Base-by-base conservation (phyloP, 345 rosid genomes). In the Kernera saxatilis region DNA sequence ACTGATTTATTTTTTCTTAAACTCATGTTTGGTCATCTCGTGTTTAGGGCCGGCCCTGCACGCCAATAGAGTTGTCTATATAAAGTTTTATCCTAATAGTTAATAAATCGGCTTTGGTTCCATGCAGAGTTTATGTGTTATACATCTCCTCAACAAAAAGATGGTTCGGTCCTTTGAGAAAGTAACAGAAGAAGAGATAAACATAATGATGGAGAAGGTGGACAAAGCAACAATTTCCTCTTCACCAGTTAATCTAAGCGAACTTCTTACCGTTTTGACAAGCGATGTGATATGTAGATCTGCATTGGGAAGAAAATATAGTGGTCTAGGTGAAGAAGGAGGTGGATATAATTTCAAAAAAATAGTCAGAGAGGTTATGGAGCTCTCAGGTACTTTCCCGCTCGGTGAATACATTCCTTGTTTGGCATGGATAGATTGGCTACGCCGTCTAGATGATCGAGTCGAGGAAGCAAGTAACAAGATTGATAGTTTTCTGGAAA, bases 401-500 rank as follows among this genome's bases (percentile, higher is more conserved):
- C 33, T 81, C 0, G 84, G 87, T 14, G 87, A 84, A 17, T 84
- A 48, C 48, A 61, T 88, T 43, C 89, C 86, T 10, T 74, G 81
- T 74, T 80, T 84, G 41, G 71, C 72, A 23, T 82, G 85, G 88
- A 18, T 82, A 3, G 69, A 64, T 37, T 5, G 29, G 55, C 27
- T 75, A 0, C 23, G 43, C 14, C 80, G 82, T 32, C 12, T 61
- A 26, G 15, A 62, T 25, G 30, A 33, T 8, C 55, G 26, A 33
- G 0, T 56, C 4, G 63, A 71, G 8, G 56, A 25, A 40, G 55
- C 71, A 6, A 22, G 27, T 0, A 71, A 30, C 39, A 67, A 75
- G 27, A 19, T 79, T 0, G 80, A 79, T 21, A 43, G 30, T 0
- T 67, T 79, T 33, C 25, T 71, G 0, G 77, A 67, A 1, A 62